Conservation (phyloP, 2,329 filamentous ascomycete species). For the Mycosphaerella sp. region DNA sequence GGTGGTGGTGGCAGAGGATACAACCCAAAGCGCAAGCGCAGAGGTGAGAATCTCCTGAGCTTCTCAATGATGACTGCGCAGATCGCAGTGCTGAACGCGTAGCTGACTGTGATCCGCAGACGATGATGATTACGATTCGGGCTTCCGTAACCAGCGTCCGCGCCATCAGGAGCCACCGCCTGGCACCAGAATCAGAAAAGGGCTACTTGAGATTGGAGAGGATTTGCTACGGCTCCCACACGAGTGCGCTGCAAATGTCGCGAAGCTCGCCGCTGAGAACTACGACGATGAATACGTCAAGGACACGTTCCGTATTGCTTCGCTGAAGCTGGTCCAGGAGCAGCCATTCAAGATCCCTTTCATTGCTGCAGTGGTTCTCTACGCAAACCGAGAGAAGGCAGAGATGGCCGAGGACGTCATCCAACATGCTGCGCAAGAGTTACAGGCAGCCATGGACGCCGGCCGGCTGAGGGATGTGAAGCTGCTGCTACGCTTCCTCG, state of each 20-base stretch:
- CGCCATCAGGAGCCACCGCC: slow-evolving; percentile 56
- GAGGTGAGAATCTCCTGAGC: slow-evolving; percentile 52
- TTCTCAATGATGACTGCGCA: neutral
- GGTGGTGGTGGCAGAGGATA: slow-evolving; percentile 35
- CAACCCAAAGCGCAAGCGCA: slow-evolving; percentile 62
- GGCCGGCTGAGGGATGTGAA: slow-evolving; percentile 91
- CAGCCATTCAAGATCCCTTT: slow-evolving; percentile 99
- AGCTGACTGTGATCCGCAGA: slow-evolving; percentile 43
- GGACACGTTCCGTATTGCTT: slow-evolving; percentile 64
- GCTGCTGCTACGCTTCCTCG: slow-evolving; percentile 79
- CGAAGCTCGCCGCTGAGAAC: slow-evolving; percentile 71
- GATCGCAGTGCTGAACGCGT: neutral
- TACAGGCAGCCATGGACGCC: slow-evolving; percentile 60
- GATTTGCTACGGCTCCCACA: slow-evolving; percentile 70
- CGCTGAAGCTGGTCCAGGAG: slow-evolving; percentile 73
- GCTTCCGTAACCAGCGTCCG: slow-evolving; percentile 64
- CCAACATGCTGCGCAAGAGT: slow-evolving; percentile 51
- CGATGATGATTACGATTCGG: slow-evolving; percentile 70
- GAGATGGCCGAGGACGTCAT: slow-evolving; percentile 69
- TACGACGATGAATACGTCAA: slow-evolving; percentile 78
- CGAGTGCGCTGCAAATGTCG: slow-evolving; percentile 69
- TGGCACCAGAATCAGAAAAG: slow-evolving; percentile 65
- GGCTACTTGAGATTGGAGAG: slow-evolving; percentile 74
- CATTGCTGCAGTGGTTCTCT: slow-evolving; percentile 72
- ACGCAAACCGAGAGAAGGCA: slow-evolving; percentile 69